Base-by-base conservation (phyloP, 768 basidiomycete species). In the Paxillus rubicundulus region DNA sequence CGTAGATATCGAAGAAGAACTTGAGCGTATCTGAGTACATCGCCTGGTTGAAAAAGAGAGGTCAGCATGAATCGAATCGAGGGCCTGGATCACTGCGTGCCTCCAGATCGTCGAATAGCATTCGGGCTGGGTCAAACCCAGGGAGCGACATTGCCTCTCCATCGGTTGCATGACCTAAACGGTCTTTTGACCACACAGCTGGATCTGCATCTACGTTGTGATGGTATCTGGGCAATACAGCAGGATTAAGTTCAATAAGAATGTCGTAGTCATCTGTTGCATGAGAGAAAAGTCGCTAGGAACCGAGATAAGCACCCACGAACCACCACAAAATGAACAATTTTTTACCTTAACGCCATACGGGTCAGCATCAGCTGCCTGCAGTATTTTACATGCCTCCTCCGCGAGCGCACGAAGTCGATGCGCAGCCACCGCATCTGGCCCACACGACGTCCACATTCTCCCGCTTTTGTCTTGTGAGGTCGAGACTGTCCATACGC, bases 211-310 rank as follows among this genome's bases (percentile, higher is more conserved):
- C 58, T 14, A 94, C 61, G 42, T 85, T 84, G 63, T 98, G 91
- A 54, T 79, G 71, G 65, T 92, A 89, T 18, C 91, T 82, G 1
- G 92, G 82, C 2, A 92, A 69, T 2, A 77, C 68, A 13, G 73
- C 46, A 0, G 84, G 76, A 39, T 93, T 77, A 18, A 98, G 78
- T 53, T 88, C 80, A 32, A 98, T 74, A 8, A 97, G 58, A 59
- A 98, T 79, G 60, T 97, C 87, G 63, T 97, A 99, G 61, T 94
- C 89, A 3, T 82, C 74, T 3, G 82, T 80, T 0, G 94, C 89
- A 59, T 96, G 92, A 9, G 81, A 72, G 72, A 98, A 97, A 47
- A 98, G 76, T n/a, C 80, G 73, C 94, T 96, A 58, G 6, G 43
- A 45, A 27, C 17, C 16, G 9, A 9, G 1, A 2, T 62, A 2